phyloP scores from a whole-genome alignment of 2,329 filamentous ascomycete species.

The Scytalidium sp. region DNA sequence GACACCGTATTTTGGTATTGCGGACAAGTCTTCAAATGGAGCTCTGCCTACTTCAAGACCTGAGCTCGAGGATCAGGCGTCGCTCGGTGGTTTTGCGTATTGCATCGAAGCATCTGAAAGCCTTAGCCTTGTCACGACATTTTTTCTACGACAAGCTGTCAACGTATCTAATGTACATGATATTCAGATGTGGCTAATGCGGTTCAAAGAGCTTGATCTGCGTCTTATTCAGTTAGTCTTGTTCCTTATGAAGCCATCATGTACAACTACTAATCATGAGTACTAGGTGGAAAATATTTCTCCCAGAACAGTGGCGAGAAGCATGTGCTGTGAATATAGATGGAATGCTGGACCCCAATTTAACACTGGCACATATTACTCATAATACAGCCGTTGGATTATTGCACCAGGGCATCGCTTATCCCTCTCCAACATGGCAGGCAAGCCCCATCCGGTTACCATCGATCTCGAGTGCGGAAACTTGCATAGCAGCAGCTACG shows the following conservation, averaged over 20 bases:
- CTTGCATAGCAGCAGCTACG: slow-evolving; percentile 21
- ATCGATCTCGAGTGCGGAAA: slow-evolving; percentile 19
- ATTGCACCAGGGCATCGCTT: slow-evolving; percentile 26
- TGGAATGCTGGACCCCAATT: slow-evolving; percentile 27
- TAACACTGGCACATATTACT: slow-evolving; percentile 26
- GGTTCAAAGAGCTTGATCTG: slow-evolving; percentile 29
- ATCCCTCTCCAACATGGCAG: slow-evolving; percentile 28
- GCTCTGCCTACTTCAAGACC: slow-evolving; percentile 15
- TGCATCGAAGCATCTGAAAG: slow-evolving; percentile 31
- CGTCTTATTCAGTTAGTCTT: slow-evolving; percentile 23
- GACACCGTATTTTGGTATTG: slow-evolving; percentile 38
- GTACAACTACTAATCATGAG: not conserved
- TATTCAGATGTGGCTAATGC: slow-evolving; percentile 31
- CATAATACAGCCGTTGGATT: slow-evolving; percentile 26
- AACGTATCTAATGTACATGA: slow-evolving; percentile 24
- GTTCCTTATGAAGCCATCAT: not conserved
- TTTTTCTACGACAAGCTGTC: slow-evolving; percentile 31
- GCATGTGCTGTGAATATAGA: slow-evolving; percentile 34
- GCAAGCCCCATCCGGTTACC: slow-evolving; percentile 18
- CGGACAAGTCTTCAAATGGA: slow-evolving; percentile 25
- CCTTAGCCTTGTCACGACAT: slow-evolving; percentile 30
- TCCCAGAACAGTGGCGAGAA: slow-evolving; percentile 27
- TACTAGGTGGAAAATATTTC: slow-evolving; percentile 26
- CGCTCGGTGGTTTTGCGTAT: slow-evolving; percentile 30
- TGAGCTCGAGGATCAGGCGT: slow-evolving; percentile 23